phyloP scores from a whole-genome alignment of 257 asterid genomes.

The Avicennia marina region DNA sequence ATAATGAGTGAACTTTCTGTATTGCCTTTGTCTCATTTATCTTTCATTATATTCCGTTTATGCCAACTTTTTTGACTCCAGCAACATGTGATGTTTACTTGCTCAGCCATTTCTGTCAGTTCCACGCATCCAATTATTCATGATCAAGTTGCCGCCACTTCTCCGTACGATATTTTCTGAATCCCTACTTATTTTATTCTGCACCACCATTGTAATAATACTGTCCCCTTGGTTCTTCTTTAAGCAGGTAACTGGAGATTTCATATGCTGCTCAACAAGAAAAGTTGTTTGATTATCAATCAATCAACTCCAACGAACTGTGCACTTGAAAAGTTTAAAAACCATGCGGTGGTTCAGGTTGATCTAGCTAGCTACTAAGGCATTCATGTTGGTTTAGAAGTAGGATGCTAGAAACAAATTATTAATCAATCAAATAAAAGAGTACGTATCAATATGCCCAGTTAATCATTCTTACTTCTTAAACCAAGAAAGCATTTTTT shows the following conservation, averaged over 20 bases:
- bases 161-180: no score
- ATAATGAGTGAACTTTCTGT: no score
- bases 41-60: not conserved
- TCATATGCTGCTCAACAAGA: not conserved
- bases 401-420: not conserved
- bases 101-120: not conserved
- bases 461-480: not conserved
- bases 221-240: no score
- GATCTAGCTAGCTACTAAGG: no score
- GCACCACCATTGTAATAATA: no score
- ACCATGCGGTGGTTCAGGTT: no score
- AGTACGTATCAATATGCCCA: no score
- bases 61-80: not conserved
- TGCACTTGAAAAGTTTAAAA: not conserved
- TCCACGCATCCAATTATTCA: not conserved
- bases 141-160: no score
- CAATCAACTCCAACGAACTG: not conserved
- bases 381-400: not conserved
- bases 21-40: not conserved
- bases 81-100: not conserved
- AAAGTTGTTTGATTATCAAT: not conserved
- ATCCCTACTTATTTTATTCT: no score
- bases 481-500: not conserved
- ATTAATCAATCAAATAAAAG: not conserved
- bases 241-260: slow-evolving; percentile 36